Evolutionary conservation across 345 rosid species (phyloP), one percentile per base, ranked within the genome.

Genomic region (Populus nigra): DNA sequence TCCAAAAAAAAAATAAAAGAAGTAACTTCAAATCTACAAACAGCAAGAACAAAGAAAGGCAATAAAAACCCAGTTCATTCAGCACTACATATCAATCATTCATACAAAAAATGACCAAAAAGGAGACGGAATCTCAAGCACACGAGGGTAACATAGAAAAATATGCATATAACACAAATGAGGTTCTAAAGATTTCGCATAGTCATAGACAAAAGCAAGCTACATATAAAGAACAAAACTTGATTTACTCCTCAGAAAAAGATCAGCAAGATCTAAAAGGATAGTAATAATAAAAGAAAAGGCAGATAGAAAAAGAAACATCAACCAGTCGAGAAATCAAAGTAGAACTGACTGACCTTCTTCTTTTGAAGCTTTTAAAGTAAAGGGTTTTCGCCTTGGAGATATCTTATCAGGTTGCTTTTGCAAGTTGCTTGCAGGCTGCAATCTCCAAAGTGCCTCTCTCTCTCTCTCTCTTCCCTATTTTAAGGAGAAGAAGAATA

Each of bases 211-310:
- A 62, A 9, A 63, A 61, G 2, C 22, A 27, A 73, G n/a, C n/a
- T 23, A 16, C 12, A 36, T 45, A 57, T 33, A 57, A 22, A 59
- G 36, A 73, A 41, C 45, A 41, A 9, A 39, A 41, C 27, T 55
- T 5, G 31, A 59, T 35, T 15, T 39, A 65, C 18, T 31, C 29
- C 71, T 65, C 39, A 8, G 11, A 45, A 65, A 73, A 62, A 17
- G 22, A 59, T 62, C 43, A 38, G 73, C 49, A 36, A 68, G 72
- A 75, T 66, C 73, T 35, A 70, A 36, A 76, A 50, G 1, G 23
- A 13, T n/a, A 74, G 39, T 7, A 18, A 36, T 35, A 15, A 8
- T 12, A 25, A 36, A 25, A 36, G 22, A 27, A 65, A 17, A 25
- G 29, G 18, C 23, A 20, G 65, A 50, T 8, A 74, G 69, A 63